These are phyloP conservation scores for Porphyra umbilicalis DNA, from an alignment of 31 red algal genomes.

Conservation along the genomic window DNA sequence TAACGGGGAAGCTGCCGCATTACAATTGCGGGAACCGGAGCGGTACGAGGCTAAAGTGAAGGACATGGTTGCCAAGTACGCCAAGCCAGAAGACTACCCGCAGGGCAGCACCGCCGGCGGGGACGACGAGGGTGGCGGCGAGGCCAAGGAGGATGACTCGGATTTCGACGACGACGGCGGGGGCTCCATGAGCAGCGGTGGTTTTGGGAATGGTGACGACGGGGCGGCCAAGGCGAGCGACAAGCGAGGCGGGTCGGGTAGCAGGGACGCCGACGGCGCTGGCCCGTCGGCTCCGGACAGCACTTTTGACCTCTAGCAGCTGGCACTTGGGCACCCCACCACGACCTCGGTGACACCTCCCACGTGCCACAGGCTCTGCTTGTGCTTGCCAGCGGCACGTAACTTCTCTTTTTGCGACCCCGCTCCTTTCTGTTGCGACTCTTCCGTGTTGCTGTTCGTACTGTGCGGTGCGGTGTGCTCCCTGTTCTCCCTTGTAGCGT, in stretches of 20 bases:
- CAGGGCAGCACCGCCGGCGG: slow-evolving; percentile 26
- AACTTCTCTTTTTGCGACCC: no score
- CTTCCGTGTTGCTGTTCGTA: no score
- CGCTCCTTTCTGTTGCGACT: no score
- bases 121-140: slow-evolving; percentile 50
- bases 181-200: background rate
- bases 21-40: slow-evolving; percentile 98
- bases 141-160: background rate
- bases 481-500: no score
- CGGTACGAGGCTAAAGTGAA: slow-evolving; percentile 75
- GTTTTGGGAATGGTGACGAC: background rate
- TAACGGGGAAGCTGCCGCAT: slow-evolving; percentile 98
- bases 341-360: no score
- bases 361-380: no score
- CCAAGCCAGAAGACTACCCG: slow-evolving; percentile 80
- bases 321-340: no score
- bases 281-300: background rate
- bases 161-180: slow-evolving; percentile 5
- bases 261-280: background rate
- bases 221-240: background rate
- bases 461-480: no score
- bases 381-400: no score
- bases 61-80: slow-evolving; percentile 88
- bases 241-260: background rate
- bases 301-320: background rate